Percentiles rank a stretch among this genome's conserved stretches.
Conservation (phyloP, 306 rosid genomes). For the Trifolium subterraneum region DNA sequence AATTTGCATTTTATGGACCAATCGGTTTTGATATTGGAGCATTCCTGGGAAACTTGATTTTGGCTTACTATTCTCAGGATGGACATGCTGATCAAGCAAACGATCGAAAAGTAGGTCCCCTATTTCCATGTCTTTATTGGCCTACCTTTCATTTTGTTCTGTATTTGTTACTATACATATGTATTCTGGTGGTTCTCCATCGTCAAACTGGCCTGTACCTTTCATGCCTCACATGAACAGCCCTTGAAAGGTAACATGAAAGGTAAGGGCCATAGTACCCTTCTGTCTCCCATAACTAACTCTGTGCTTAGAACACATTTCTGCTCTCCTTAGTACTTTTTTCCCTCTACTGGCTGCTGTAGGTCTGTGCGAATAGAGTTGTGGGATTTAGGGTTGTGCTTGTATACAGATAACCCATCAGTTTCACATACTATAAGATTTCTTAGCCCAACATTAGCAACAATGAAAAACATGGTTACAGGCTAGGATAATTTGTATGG, state of each 20-base stretch:
- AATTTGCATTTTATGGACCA: conserved; percentile 94
- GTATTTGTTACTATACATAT: conserved; percentile 15
- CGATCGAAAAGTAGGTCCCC: conserved; percentile 68
- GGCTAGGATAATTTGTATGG: background rate
- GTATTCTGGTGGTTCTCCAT: conserved; percentile 22
- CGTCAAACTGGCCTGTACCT: background rate
- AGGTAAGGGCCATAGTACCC: background rate
- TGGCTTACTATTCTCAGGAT: conserved; percentile 94
- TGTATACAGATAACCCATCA: background rate
- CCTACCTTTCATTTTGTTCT: background rate
- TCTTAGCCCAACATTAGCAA: background rate
- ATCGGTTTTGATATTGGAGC: conserved; percentile 96
- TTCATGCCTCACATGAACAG: background rate
- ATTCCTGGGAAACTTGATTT: conserved; percentile 82
- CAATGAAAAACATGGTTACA: background rate
- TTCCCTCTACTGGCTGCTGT: background rate
- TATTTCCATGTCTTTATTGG: conserved; percentile 13
- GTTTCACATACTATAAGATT: background rate
- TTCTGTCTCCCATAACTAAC: background rate
- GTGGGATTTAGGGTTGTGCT: background rate
- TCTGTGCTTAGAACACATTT: background rate
- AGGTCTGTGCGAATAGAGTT: background rate
- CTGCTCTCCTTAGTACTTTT: background rate
- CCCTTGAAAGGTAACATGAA: background rate
- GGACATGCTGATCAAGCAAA: conserved; percentile 75